Base-by-base conservation (phyloP, 495 filamentous ascomycete species). In the Astrothelium subdiscretum region DNA sequence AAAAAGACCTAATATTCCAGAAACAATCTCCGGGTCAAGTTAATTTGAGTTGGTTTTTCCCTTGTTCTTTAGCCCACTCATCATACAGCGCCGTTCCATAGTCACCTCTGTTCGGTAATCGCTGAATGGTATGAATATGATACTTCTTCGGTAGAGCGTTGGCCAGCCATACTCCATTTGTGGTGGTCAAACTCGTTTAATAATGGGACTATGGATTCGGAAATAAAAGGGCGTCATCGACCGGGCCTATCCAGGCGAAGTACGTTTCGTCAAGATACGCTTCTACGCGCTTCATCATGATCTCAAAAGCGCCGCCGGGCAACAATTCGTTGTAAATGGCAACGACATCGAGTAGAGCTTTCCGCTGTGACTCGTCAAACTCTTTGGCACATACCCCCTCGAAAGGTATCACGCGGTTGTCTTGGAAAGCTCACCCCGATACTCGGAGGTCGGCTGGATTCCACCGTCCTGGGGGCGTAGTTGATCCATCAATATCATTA, bases 111-210 rank as follows among this genome's bases (percentile, higher is more conserved):
- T 91, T 90, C 35, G 87, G 87, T 48, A 83, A 83, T 61, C 87
- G 70, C 67, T 87, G 68, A 63, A 88, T 70, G 0, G 87, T 90
- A 70, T 91, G 88, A 38, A 87, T 85, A 70, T 90, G 87, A 65
- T 87, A 91, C 74, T 87, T 88, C 63, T 83, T 83, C 15, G 88
- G 87, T 70, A 84, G 78, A 65, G 79, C 77, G 66, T 90, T 91
- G 1, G 80, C 83, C 71, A 91, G 73, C 65, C 89, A 91, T 11
- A 90, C 87, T 3, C 87, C 88, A 11, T 84, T n/a, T 88, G 68
- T 92, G 88, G 68, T 88, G 86, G 68, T 92, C 88, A 71, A 92
- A 87, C 78, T 91, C 88, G 57, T 85, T 74, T 72, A 15, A 88
- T 74, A 1, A 90, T 85, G 0, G 87, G 87, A 65, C 81, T 88